Base-by-base conservation (phyloP, 1,139 yeast genomes). In the Yarrowia galli region DNA sequence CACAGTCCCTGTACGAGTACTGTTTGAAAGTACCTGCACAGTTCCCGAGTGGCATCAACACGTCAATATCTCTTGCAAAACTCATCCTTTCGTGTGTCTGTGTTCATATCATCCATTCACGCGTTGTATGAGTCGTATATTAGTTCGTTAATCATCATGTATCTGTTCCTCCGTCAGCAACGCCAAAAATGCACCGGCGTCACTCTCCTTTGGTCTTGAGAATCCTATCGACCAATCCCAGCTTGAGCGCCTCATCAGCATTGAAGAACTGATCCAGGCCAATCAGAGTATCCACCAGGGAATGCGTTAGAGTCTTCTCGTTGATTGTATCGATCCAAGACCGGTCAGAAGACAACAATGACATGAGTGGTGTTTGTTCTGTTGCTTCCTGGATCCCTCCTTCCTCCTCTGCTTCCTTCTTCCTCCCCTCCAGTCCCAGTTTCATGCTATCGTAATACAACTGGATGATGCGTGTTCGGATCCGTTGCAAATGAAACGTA, bases 401-500 rank as follows among this genome's bases (percentile, higher is more conserved):
- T 25, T 25, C 15, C 60, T 23, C 60, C 16, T 32, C 10, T 1
- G 6, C n/a, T 12, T 9, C 60, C n/a, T 25, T 28, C 16, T 38
- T n/a, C 38, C 51, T 10, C 13, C 51, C 51, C 51, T 43, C 51
- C 20, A 58, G 20, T 0, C 64, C 64, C 28, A 2, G 10, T 35
- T 36, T 46, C 66, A 61, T 61, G 25, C 43, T 20, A 8, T 61
- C 66, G 18, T 46, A 61, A 9, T 61, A 61, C 35, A 61, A 15
- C 18, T 61, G 67, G 66, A 71, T 22, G 43, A 40, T 49, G 2
- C 42, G 12, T 12, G 58, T 32, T 35, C 60, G 28, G 25, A 56
- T 48, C 23, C 60, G 22, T 32, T 60, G 48, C 23, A 54, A 28
- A 70, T 74, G 66, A 4, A 46, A 48, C 9, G 66, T 61, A n/a